Conservation (phyloP, 2,329 filamentous ascomycete species). For the Arthrobotrys musiformis region DNA sequence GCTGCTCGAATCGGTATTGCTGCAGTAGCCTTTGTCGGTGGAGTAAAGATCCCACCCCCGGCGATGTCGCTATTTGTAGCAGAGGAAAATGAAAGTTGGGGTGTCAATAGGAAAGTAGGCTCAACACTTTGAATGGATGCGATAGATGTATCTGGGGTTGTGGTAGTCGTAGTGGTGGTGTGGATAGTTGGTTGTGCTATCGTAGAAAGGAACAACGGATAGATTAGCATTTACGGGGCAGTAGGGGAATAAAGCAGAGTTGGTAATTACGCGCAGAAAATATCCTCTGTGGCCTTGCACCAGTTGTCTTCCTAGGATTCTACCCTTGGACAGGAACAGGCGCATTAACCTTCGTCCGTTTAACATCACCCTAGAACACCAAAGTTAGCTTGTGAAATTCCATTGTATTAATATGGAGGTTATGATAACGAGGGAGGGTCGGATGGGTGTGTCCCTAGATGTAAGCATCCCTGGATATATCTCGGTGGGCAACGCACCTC, state of each 20-base stretch:
- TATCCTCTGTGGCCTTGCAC: conserved; percentile 14
- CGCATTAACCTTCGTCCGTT: conserved; percentile 48
- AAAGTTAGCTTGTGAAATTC: background rate
- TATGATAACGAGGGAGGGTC: background rate
- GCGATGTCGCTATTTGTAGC: background rate
- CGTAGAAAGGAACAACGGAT: background rate
- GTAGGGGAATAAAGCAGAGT: background rate
- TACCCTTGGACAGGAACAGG: conserved; percentile 54
- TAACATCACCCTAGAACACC: conserved; percentile 40
- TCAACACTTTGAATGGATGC: conserved; percentile 10
- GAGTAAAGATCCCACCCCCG: background rate
- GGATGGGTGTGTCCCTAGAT: conserved; percentile 45
- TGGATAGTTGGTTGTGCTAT: conserved; percentile 28
- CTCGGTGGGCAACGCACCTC: conserved; percentile 42
- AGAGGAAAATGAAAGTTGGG: background rate
- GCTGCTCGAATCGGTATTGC: conserved; percentile 21
- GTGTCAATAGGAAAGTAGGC: conserved; percentile 35
- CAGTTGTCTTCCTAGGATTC: conserved; percentile 23
- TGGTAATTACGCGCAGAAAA: conserved; percentile 48
- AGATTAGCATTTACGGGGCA: conserved; percentile 21
- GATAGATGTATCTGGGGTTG: background rate
- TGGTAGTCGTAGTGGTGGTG: background rate
- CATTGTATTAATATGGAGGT: background rate
- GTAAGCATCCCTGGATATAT: conserved; percentile 47
- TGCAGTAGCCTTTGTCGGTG: conserved; percentile 6